These are phyloP conservation scores for Leccinum rimulosum DNA, from an alignment of 768 basidiomycete genomes.

Conservation along the genomic window DNA sequence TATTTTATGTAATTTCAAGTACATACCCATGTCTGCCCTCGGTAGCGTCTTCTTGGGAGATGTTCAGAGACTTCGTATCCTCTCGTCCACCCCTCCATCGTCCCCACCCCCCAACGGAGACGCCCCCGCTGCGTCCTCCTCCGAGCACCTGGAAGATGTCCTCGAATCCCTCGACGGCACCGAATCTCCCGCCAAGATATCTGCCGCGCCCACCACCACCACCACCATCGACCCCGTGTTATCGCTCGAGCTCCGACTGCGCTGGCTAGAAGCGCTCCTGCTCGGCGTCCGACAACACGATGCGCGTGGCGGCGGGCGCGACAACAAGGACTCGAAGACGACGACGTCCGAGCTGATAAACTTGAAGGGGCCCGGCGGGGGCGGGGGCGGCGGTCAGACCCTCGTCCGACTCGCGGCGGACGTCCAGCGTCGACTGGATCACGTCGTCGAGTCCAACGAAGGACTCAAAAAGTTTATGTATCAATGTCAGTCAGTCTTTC, in stretches of 20 bases:
- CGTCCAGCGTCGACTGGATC: slow-evolving; percentile 55
- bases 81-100: slow-evolving; percentile 54
- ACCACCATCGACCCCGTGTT: slow-evolving; percentile 55
- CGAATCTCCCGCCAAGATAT: slow-evolving; percentile 16
- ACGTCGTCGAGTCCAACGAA: slow-evolving; percentile 64
- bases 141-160: slow-evolving; percentile 16
- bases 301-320: slow-evolving; percentile 18
- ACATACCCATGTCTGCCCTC: slow-evolving; percentile 44
- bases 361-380: slow-evolving; percentile 34
- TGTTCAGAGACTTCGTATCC: slow-evolving; percentile 59
- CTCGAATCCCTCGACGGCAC: slow-evolving; percentile 24
- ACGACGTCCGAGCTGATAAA: slow-evolving; percentile 30
- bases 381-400: slow-evolving; percentile 35
- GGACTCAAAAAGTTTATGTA: slow-evolving; percentile 72
- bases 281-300: slow-evolving; percentile 56
- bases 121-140: slow-evolving; percentile 9
- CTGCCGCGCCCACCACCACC: slow-evolving; percentile 7
- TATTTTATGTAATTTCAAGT: neutral
- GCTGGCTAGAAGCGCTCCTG: slow-evolving; percentile 79
- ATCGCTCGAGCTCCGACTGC: slow-evolving; percentile 70
- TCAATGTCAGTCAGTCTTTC: slow-evolving; percentile 45
- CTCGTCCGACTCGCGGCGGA: slow-evolving; percentile 59
- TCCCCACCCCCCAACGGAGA: slow-evolving; percentile 36
- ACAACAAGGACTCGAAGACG: slow-evolving; percentile 36
- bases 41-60: slow-evolving; percentile 85